phyloP scores from a whole-genome alignment of 1,284 basidiomycete genomes.

The Phellopilus nigrolimitatus region DNA sequence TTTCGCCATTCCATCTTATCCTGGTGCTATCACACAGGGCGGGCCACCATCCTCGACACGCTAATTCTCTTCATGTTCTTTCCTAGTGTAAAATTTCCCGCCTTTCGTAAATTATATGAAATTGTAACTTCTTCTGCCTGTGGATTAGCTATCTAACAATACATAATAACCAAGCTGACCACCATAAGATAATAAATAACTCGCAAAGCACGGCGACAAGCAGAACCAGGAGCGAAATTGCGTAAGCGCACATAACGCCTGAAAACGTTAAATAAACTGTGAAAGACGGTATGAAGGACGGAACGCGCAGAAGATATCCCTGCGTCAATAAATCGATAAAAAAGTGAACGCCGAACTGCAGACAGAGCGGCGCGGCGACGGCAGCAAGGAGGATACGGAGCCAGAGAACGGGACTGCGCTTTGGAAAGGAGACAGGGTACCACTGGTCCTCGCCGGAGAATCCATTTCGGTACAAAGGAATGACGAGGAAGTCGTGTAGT shows the following conservation, averaged over 20 bases:
- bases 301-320: slow-evolving; percentile 16
- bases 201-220: slow-evolving; percentile 17
- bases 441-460: slow-evolving; percentile 70
- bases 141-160: slow-evolving; percentile 18
- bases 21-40: not conserved
- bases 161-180: slow-evolving; percentile 19
- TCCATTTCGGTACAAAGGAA: slow-evolving; percentile 75
- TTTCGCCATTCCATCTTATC: not conserved
- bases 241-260: slow-evolving; percentile 15
- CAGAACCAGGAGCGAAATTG: slow-evolving; percentile 12
- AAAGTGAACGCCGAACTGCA: slow-evolving; percentile 52
- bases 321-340: slow-evolving; percentile 35
- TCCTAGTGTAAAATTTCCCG: too few species aligned
- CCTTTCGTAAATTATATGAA: too few species aligned
- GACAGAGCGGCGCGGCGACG: slow-evolving; percentile 40
- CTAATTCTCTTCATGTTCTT: too few species aligned
- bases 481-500: slow-evolving; percentile 70
- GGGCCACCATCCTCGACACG: not conserved
- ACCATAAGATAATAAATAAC: slow-evolving; percentile 19
- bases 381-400: slow-evolving; percentile 51
- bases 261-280: slow-evolving; percentile 14
- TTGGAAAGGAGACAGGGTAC: slow-evolving; percentile 59
- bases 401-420: slow-evolving; percentile 64
- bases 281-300: slow-evolving; percentile 14
- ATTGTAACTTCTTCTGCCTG: not conserved